Evolutionary conservation across 1,284 basidiomycete genomes (phyloP).

Genomic region (Leccinum proximum): DNA sequence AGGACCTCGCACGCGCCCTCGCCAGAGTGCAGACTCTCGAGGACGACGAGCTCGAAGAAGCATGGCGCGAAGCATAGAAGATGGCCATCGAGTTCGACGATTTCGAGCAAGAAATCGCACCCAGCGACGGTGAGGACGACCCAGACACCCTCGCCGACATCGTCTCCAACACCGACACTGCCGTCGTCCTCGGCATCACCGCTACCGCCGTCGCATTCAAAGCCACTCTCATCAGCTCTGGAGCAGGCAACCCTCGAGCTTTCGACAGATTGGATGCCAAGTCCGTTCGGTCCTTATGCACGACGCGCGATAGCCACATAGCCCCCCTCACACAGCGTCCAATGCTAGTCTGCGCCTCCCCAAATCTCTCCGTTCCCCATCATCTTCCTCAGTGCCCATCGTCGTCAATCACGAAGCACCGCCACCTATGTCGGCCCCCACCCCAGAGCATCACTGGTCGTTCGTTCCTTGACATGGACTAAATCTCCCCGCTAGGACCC

Average conservation of each 20-base stretch:
- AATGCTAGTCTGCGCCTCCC: conserved; percentile 30
- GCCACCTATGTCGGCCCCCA: too few species aligned
- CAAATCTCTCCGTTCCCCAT: conserved; percentile 20
- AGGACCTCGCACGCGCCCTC: conserved; percentile 50
- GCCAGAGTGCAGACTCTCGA: conserved; percentile 51
- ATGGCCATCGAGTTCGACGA: conserved; percentile 69
- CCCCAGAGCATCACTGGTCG: too few species aligned
- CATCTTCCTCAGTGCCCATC: not conserved
- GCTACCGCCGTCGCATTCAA: conserved; percentile 29
- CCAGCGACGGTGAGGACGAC: conserved; percentile 22
- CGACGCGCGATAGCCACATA: not conserved
- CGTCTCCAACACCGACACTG: conserved; percentile 25
- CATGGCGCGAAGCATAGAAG: conserved; percentile 72
- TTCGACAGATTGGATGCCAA: not conserved
- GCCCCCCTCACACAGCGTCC: conserved; percentile 16
- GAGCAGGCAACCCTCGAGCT: conserved; percentile 2
- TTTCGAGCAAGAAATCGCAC: conserved; percentile 33
- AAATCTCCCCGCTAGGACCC: conserved; percentile 6
- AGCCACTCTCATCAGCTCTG: conserved; percentile 23
- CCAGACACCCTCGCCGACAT: conserved; percentile 32
- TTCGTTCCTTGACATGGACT: too few species aligned
- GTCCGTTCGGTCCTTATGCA: too few species aligned
- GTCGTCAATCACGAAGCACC: too few species aligned
- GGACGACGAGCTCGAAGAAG: conserved; percentile 66
- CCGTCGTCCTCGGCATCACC: conserved; percentile 29